Evolutionary conservation across 2,329 filamentous ascomycete genomes (phyloP), one percentile per base, ranked within the genome.

Genomic region (Fusarium sp.): DNA sequence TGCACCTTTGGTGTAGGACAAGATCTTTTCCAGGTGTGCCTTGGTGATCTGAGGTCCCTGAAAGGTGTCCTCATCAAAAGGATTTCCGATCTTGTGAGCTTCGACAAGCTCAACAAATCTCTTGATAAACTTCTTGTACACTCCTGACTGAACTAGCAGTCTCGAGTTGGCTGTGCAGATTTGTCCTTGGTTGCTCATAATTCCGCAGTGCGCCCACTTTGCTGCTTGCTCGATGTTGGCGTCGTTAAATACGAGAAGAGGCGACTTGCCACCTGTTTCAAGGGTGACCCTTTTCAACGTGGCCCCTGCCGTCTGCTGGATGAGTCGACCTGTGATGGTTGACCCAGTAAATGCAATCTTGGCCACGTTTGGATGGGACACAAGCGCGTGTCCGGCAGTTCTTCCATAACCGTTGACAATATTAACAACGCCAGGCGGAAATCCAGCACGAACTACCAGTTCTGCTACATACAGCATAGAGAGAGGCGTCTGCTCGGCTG

Each of bases 161-260:
- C 35, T 27, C 0, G 33, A 43, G 10, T 27, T 58, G 0, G 50
- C 45, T 14, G 35, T 57, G 33, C 62, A 58, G 35, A 41, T 56
- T 7, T 64, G 61, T 8, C 61, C 61, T 11, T 27, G 24, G 27
- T 64, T 57, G 18, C 20, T 20, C 61, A 64, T 64, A n/a, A 64
- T 57, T 6, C 61, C 61, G n/a, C 16, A 13, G 5, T 64, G 37
- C 4, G 48, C 61, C 45, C 33, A 39, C 13, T 16, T 18, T 0
- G 24, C 61, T 6, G 61, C 61, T 13, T 41, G 16, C 3, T 58
- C 50, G 13, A 54, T 24, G 16, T 64, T 27, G 35, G 61, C 61
- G 9, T 64, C 61, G 2, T 57, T 35, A 11, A 64, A 56, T 2
- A 64, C 35, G 1, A 64, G 29, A n/a, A 64, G 33, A 31, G 61